These are phyloP conservation scores for Teratosphaeria pseudoeucalypti DNA, from an alignment of 2,329 filamentous ascomycete genomes.

Conservation along the genomic window DNA sequence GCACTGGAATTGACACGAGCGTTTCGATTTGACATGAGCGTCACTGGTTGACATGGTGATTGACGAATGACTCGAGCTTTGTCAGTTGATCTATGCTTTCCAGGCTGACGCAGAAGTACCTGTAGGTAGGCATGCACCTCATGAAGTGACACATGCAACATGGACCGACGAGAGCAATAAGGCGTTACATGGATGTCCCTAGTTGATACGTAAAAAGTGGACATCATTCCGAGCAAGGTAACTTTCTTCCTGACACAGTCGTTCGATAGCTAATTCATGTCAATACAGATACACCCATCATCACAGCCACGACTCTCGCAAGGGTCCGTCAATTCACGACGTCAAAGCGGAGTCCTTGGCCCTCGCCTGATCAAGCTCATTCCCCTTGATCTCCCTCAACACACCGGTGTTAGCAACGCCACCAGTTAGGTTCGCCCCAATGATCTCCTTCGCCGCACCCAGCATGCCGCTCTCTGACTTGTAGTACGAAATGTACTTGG, in stretches of 20 bases:
- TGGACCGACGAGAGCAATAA: too few relatives aligned
- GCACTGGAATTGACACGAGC: background rate
- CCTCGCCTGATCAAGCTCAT: constrained; percentile 24
- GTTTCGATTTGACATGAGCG: background rate
- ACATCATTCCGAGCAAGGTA: too few relatives aligned
- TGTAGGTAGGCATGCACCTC: too few relatives aligned
- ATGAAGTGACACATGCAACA: too few relatives aligned
- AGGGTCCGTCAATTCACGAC: constrained; percentile 1
- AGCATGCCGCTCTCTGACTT: constrained; percentile 19
- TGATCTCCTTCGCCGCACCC: constrained; percentile 25
- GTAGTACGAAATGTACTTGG: constrained; percentile 27
- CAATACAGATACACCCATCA: background rate
- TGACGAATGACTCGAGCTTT: background rate
- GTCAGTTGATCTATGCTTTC: too few relatives aligned
- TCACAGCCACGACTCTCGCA: background rate
- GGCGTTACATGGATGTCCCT: too few relatives aligned
- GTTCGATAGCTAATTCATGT: background rate
- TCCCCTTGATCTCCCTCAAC: constrained; percentile 23
- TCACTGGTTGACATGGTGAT: background rate
- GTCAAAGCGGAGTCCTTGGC: constrained; percentile 17
- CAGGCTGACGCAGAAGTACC: too few relatives aligned
- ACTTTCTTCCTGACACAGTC: too few relatives aligned
- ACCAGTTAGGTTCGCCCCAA: constrained; percentile 21
- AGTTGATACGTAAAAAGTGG: too few relatives aligned
- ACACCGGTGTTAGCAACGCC: constrained; percentile 25